Conservation (phyloP, 2,329 filamentous ascomycete genomes). For the Botrytis hyacinthi region DNA sequence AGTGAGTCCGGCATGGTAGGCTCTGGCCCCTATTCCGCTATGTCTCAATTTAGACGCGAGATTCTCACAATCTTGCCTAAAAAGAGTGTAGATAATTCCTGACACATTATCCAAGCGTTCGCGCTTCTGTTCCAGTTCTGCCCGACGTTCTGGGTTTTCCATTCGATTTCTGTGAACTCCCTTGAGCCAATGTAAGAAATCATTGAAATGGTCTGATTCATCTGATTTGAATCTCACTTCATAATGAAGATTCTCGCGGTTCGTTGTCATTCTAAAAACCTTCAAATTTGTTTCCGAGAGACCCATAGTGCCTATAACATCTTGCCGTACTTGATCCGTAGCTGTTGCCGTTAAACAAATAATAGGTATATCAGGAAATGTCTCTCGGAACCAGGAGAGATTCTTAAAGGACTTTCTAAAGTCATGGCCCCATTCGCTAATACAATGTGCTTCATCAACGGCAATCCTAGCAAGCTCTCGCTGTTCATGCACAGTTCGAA, state of each 20-base stretch:
- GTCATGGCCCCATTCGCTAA: slow-evolving; percentile 97
- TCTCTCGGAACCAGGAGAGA: slow-evolving; percentile 78
- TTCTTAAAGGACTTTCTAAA: slow-evolving; percentile 91
- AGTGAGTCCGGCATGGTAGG: slow-evolving; percentile 69
- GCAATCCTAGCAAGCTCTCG: slow-evolving; percentile 83
- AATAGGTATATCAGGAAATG: slow-evolving; percentile 81
- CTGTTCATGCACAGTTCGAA: slow-evolving; percentile 73
- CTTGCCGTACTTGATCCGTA: slow-evolving; percentile 74
- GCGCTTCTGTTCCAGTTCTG: slow-evolving; percentile 54
- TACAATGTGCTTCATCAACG: slow-evolving; percentile 94
- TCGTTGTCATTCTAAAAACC: slow-evolving; percentile 79
- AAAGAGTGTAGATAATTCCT: slow-evolving; percentile 79
- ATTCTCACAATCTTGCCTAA: slow-evolving; percentile 70
- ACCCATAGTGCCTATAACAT: slow-evolving; percentile 74
- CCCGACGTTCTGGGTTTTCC: slow-evolving; percentile 53
- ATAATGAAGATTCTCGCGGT: slow-evolving; percentile 82
- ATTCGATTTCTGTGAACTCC: slow-evolving; percentile 68
- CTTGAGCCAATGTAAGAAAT: slow-evolving; percentile 76
- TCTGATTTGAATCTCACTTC: slow-evolving; percentile 83
- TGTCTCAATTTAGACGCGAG: slow-evolving; percentile 63
- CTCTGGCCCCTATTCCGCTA: slow-evolving; percentile 69
- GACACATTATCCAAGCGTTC: slow-evolving; percentile 64
- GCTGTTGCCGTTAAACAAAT: slow-evolving; percentile 93
- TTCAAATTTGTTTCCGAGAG: slow-evolving; percentile 63
- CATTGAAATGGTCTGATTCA: slow-evolving; percentile 66